Conservation (phyloP, 805 yeast genomes). For the Cyberlindnera amylophila region DNA sequence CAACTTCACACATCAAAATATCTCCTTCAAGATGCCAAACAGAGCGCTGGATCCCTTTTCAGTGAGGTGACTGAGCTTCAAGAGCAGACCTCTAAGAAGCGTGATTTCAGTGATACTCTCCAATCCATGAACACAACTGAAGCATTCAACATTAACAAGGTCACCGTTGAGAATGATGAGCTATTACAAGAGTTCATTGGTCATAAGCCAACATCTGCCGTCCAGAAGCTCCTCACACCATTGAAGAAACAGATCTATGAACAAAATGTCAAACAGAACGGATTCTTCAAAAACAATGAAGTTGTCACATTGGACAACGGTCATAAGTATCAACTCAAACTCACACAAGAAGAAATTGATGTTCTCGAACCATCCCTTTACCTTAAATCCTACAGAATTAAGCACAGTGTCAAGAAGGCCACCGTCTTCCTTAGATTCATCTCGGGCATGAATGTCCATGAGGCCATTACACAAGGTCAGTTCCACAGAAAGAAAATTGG, state of each 20-base stretch:
- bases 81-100: conserved; percentile 14
- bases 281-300: conserved; percentile 64
- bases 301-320: conserved; percentile 41
- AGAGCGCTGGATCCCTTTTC: conserved; percentile 18
- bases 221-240: conserved; percentile 59
- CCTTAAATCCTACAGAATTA: conserved; percentile 74
- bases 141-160: conserved; percentile 21
- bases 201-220: conserved; percentile 49
- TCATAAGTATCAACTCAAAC: conserved; percentile 48
- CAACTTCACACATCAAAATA: conserved; percentile 5
- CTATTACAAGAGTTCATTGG: conserved; percentile 47
- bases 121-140: conserved; percentile 25
- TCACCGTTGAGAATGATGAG: conserved; percentile 33
- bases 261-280: conserved; percentile 53
- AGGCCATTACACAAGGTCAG: conserved; percentile 90
- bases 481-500: conserved; percentile 78
- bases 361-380: conserved; percentile 86
- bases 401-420: conserved; percentile 86
- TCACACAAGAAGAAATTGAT: conserved; percentile 64
- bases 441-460: conserved; percentile 62
- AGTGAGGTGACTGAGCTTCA: conserved; percentile 24
- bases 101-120: conserved; percentile 25
- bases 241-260: conserved; percentile 64
- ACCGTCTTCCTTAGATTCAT: conserved; percentile 74
- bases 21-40: conserved; percentile 9